These are phyloP conservation scores for Colletotrichum phormii DNA, from an alignment of 2,329 filamentous ascomycete species.

Conservation along the genomic window DNA sequence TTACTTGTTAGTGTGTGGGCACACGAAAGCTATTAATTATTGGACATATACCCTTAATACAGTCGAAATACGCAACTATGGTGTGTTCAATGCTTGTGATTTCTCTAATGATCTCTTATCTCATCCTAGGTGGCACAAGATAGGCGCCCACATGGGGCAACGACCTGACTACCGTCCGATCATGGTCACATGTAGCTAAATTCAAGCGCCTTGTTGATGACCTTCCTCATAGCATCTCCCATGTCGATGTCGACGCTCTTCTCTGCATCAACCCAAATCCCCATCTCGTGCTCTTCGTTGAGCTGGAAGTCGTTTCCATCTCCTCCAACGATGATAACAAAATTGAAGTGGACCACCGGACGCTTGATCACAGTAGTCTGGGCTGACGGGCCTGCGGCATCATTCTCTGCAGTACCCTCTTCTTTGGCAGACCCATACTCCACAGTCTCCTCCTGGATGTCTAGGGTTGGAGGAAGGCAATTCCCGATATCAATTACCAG, in stretches of 20 bases:
- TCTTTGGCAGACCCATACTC: not conserved
- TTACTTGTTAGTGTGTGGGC: slow-evolving; percentile 8
- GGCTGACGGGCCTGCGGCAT: too few species aligned
- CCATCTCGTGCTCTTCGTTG: not conserved
- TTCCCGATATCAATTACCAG: not conserved
- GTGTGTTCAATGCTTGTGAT: not conserved
- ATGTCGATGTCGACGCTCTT: not conserved
- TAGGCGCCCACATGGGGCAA: too few species aligned
- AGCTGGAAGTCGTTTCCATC: not conserved
- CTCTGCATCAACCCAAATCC: not conserved
- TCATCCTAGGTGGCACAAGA: not conserved
- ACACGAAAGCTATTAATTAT: slow-evolving; percentile 21
- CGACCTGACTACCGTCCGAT: not conserved
- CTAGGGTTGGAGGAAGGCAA: not conserved
- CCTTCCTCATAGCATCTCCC: not conserved
- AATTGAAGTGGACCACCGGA: not conserved
- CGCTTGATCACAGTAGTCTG: not conserved
- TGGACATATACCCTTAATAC: slow-evolving; percentile 25
- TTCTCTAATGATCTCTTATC: not conserved
- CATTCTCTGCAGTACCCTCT: not conserved
- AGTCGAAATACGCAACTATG: not conserved
- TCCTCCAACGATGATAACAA: not conserved
- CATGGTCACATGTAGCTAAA: not conserved
- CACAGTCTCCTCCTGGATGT: not conserved
- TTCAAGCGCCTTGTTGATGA: not conserved